Base-by-base conservation (phyloP, 805 yeast genomes). In the Saccharomycopsis lassenensis region DNA sequence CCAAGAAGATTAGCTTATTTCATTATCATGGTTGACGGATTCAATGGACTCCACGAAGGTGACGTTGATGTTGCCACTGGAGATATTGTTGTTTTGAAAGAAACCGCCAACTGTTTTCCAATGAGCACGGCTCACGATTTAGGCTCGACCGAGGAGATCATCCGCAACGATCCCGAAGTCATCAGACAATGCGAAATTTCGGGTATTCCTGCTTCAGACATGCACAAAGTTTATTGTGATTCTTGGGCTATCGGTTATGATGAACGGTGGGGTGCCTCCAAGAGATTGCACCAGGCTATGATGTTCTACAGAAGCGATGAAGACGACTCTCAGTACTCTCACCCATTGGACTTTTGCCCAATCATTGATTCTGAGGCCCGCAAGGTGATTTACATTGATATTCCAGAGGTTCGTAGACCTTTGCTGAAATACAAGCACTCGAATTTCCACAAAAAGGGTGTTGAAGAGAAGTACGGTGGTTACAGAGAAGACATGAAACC, bases 311-410 rank as follows among this genome's bases (percentile, higher is more conserved):
- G 86, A 62, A 63, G 74, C 10, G 63, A 74, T 52, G 85, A 76
- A 58, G 83, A 80, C 53, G 91, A 79, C 56, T 77, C 85, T 29
- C 78, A 74, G 54, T 74, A 74, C 57, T 58, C 63, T 6, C 64
- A 60, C 55, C 87, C 91, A 20, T 67, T 80, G 49, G 89, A 81
- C 56, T 80, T 81, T 63, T 73, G 86, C 49, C 91, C 91, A 42
- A 78, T 80, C 52, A 77, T 80, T 43, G 91, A 80, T 57, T 74
- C 79, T 59, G 77, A 76, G 56, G 70, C 67, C 39, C 63, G 62
- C 37, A 74, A 79, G 55, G 83, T 80, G 41, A 70, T 81, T 46
- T 77, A 57, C 55, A 77, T 81, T 48, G 91, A 81, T 58, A 72
- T 80, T 50, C 89, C 89, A 39, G 64, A 71, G 48, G 66, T 77